Conservation (phyloP, 371 early-diverging fungal genomes). For the Amoeboaphelidium occidentale region DNA sequence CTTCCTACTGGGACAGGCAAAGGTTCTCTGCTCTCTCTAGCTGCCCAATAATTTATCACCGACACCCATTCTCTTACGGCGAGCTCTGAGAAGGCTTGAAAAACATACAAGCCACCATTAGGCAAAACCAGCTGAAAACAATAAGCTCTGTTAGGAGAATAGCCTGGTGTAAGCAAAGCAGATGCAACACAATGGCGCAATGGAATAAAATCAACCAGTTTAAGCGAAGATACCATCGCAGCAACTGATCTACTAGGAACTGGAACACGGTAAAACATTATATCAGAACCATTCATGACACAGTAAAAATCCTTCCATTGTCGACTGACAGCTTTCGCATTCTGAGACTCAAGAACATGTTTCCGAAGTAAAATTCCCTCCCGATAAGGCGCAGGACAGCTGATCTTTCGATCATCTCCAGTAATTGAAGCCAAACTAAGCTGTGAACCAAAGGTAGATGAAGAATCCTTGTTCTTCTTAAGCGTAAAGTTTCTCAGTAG, state of each 20-base stretch:
- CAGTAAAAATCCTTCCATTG: constrained; percentile 62
- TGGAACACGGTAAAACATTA: constrained; percentile 56
- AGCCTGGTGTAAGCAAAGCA: too few species aligned
- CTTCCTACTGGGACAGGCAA: constrained; percentile 51
- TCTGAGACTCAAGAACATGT: constrained; percentile 44
- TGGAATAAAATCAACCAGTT: background rate
- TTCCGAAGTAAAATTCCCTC: constrained; percentile 65
- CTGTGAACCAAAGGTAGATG: too few species aligned
- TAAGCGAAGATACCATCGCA: too few species aligned
- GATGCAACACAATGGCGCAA: background rate
- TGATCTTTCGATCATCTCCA: too few species aligned
- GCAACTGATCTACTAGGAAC: too few species aligned
- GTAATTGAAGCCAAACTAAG: too few species aligned
- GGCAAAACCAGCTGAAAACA: constrained; percentile 57
- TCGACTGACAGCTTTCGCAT: constrained; percentile 50
- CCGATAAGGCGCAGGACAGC: constrained; percentile 14
- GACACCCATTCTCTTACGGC: constrained; percentile 53
- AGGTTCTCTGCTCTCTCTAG: constrained; percentile 59
- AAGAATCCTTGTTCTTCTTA: too few species aligned
- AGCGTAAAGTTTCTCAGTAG: too few species aligned
- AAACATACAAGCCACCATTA: constrained; percentile 51
- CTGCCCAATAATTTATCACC: constrained; percentile 75
- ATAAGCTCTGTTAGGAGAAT: constrained; percentile 25
- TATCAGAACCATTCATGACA: constrained; percentile 21
- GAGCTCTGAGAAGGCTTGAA: constrained; percentile 38